Evolutionary conservation across 2,329 filamentous ascomycete species (phyloP).

Genomic region (Colletotrichum kahawae): DNA sequence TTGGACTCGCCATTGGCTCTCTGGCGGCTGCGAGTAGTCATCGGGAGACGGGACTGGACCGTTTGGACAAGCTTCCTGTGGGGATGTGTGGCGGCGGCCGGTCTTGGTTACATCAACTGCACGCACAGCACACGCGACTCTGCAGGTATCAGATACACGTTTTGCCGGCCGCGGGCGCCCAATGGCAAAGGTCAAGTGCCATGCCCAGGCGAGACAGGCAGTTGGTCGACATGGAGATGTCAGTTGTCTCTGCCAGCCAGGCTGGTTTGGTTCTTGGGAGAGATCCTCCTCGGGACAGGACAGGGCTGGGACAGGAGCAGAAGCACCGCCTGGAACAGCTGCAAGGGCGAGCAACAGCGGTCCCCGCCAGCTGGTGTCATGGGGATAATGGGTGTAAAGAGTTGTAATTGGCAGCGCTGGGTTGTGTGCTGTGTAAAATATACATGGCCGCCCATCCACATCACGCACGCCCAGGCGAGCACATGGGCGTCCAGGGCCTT

Average conservation of each 20-base stretch:
- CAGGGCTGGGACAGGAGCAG: not conserved
- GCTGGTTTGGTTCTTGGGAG: not conserved
- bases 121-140: not conserved
- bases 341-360: not conserved
- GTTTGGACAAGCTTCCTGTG: constrained; percentile 21
- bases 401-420: not conserved
- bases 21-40: constrained; percentile 12
- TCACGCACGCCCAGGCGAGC: constrained; percentile 11
- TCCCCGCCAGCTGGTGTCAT: not conserved
- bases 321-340: not conserved
- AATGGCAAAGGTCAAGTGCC: not conserved
- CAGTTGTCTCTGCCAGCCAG: not conserved
- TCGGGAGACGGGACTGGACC: constrained; percentile 13
- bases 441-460: not conserved
- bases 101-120: constrained; percentile 11
- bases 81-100: not conserved
- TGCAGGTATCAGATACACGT: constrained; percentile 1
- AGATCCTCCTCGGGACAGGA: not conserved
- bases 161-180: not conserved
- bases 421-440: not conserved
- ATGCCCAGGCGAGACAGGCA: not conserved
- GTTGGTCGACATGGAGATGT: not conserved
- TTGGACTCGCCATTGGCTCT: constrained; percentile 7
- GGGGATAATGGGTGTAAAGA: not conserved
- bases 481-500: constrained; percentile 7